Evolutionary conservation across 345 rosid genomes (phyloP), one percentile per base, ranked within the genome.

Genomic region (Hibiscus syriacus): DNA sequence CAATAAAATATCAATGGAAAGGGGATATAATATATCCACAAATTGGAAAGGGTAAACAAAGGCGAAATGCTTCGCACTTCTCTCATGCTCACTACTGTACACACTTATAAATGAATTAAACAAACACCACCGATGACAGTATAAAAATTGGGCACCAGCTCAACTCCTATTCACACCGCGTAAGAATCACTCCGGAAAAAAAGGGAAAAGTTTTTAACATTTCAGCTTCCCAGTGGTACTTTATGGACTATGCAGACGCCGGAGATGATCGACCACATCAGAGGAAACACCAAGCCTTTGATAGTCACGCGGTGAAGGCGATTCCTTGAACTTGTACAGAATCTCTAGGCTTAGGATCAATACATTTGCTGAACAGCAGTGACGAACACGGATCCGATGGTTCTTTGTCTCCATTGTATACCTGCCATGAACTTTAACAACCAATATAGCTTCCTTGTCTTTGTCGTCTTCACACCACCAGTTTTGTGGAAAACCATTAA

Each of bases 361-460:
- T 11, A n/a, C 60, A 75, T 57, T 68, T 84, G 45, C 76, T 23
- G 86, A 70, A 72, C 77, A 84, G 74, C 88, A 84, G 68, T 86
- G 92, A 25, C 92, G 87, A 25, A 94, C 92, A 12, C 88, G 85
- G 67, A 94, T 76, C 7, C 85, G 83, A 54, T 94, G 98, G 66
- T 76, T 80, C 76, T 25, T 82, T 14, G 80, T 79, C 72, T 81
- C 85, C 12, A 76, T 82, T 52, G 86, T 77, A 73, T 73, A 83
- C 49, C 79, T 79, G 69, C 98, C 88, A 27, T 78, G 85, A n/a
- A 90, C 85, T 61, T 68, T 82, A 4, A 89, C 78, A 50, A 82
- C 72, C 57, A 92, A 72, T 66, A 81, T 76, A 26, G 78, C 83
- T 79, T 91, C 91, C 78, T 87, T 84, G 71, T 89, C 96, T 66